These are phyloP conservation scores for Leucoagaricus sp. DNA, from an alignment of 1,284 basidiomycete genomes.

Conservation along the genomic window DNA sequence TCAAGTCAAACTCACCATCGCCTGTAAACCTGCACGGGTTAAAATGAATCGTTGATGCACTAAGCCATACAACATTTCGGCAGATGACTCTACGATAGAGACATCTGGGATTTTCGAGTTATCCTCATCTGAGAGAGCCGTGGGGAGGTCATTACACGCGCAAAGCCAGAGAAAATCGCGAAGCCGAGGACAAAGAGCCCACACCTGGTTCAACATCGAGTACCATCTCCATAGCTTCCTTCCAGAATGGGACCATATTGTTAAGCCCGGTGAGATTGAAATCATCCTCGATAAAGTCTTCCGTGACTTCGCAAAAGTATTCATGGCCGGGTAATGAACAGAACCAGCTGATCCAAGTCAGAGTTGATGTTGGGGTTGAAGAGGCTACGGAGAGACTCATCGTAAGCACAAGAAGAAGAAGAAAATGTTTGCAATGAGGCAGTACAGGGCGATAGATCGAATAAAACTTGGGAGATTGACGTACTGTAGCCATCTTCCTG, in stretches of 20 bases:
- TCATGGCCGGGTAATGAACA: conserved; percentile 98
- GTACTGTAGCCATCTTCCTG: conserved; percentile 71
- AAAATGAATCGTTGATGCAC: conserved; percentile 98
- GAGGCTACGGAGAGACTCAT: conserved; percentile 52
- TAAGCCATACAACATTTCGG: conserved; percentile 95
- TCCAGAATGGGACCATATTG: conserved; percentile 97
- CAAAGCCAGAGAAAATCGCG: conserved; percentile 1
- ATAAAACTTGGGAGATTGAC: conserved; percentile 35
- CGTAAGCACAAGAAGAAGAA: conserved; percentile 15
- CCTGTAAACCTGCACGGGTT: conserved; percentile 89
- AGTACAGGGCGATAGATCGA: conserved; percentile 14
- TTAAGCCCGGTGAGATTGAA: conserved; percentile 98
- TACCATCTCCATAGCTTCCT: conserved; percentile 99
- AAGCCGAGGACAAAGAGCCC: conserved; percentile 30
- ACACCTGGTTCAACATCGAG: conserved; percentile 97
- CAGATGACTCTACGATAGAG: conserved; percentile 96
- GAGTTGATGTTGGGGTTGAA: conserved; percentile 80
- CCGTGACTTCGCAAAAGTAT: conserved; percentile 97
- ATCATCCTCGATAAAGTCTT: conserved; percentile 99
- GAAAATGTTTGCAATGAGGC: conserved; percentile 12
- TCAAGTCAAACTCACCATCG: conserved; percentile 71
- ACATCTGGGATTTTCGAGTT: conserved; percentile 91
- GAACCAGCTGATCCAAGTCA: conserved; percentile 99
- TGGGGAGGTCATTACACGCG: conserved; percentile 25
- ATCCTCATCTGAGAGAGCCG: conserved; percentile 76